Evolutionary conservation across 2,329 filamentous ascomycete genomes (phyloP).

Genomic region (Neonectria neomacrospora): DNA sequence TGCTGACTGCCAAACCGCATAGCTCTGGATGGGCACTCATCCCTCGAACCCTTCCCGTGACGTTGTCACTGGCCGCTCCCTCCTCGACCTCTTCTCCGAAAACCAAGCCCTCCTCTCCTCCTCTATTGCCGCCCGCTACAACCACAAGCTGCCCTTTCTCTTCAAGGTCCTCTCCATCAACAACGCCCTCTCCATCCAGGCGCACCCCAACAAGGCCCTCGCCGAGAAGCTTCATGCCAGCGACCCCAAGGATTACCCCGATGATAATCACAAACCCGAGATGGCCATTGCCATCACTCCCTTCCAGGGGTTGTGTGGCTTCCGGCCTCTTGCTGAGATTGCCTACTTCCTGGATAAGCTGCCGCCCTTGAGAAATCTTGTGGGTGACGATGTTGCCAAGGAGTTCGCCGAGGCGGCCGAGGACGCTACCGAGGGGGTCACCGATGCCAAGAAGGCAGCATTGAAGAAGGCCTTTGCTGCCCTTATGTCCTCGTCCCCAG

Average conservation of each 20-base stretch:
- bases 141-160: slow-evolving; percentile 88
- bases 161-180: slow-evolving; percentile 98
- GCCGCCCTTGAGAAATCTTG: slow-evolving; percentile 69
- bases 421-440: slow-evolving; percentile 52
- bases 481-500: slow-evolving; percentile 81
- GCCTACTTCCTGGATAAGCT: slow-evolving; percentile 78
- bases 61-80: slow-evolving; percentile 80
- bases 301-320: slow-evolving; percentile 96
- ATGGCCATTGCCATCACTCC: slow-evolving; percentile 98
- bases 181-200: slow-evolving; percentile 97
- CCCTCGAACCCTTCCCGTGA: slow-evolving; percentile 96
- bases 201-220: slow-evolving; percentile 92
- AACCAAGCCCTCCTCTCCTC: slow-evolving; percentile 84
- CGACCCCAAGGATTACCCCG: slow-evolving; percentile 94
- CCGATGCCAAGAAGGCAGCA: slow-evolving; percentile 77
- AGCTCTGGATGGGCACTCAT: slow-evolving; percentile 99
- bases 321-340: slow-evolving; percentile 88
- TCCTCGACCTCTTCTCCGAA: slow-evolving; percentile 88
- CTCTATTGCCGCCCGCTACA: slow-evolving; percentile 79
- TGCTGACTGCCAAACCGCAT: slow-evolving; percentile 13
- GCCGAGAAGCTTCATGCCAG: slow-evolving; percentile 87
- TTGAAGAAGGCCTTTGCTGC: slow-evolving; percentile 80
- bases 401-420: slow-evolving; percentile 64
- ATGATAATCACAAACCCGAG: slow-evolving; percentile 99
- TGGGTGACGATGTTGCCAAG: slow-evolving; percentile 72